Evolutionary conservation across 2,329 filamentous ascomycete species (phyloP), one percentile per base, ranked within the genome.

Genomic region (Fusarium graminum): DNA sequence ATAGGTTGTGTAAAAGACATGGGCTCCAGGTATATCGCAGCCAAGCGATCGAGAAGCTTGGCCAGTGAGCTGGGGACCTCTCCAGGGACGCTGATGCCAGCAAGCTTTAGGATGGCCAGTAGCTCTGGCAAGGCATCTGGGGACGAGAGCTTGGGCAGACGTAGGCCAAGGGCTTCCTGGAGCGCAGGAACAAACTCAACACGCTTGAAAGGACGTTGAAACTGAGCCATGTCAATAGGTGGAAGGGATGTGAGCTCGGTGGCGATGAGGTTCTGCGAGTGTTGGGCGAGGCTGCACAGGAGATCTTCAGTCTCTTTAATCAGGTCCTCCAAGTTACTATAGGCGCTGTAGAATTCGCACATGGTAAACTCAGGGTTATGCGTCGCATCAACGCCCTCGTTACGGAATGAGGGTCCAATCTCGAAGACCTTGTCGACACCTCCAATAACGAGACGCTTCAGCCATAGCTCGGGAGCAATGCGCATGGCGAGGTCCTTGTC

Each of bases 351-450:
- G 80, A 97, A 98, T 79, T 99, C 95, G 82, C 94, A 98, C 61
- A 92, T 98, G 42, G 92, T 95, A 79, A 98, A 99, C 75, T 99
- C 95, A 0, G 95, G 94, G 74, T 99, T 99, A 76, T 99, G 95
- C 0, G 93, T 97, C 29, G 86, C 86, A 76, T 97, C 94, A 34
- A 97, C 80, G 77, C 93, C 92, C 80, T 99, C 95, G 75, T 99
- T 99, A 41, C 95, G 88, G 78, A 99, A 99, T 13, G 89, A 89
- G 5, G 92, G 90, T 1, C 95, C 95, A 67, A 99, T 94, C 79
- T 99, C 95, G 74, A 96, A 99, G 26, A 99, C 88, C 63, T 85
- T 89, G 71, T 96, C 91, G 63, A 98, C 88, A 4, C 94, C 94
- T 47, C 94, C 94, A 17, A 98, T 86, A 2, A 98, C 88, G 43